These are phyloP conservation scores for Ganoderma sinense DNA, from an alignment of 1,284 basidiomycete genomes.

Conservation along the genomic window DNA sequence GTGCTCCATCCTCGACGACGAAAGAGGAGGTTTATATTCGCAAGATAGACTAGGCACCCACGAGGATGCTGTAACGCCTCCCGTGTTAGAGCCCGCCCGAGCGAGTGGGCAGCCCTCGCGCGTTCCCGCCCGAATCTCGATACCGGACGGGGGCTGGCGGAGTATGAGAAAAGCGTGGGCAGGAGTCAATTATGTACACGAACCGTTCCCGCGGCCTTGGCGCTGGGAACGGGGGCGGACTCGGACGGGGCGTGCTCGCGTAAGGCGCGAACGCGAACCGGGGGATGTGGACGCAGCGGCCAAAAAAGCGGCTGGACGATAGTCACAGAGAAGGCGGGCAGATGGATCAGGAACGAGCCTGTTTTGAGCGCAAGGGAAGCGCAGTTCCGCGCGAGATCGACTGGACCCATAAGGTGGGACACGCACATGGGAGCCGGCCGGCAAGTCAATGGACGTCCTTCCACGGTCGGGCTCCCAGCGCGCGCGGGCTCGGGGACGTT, in stretches of 20 bases:
- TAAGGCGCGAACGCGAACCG: slow-evolving; percentile 33
- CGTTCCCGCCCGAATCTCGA: slow-evolving; percentile 35
- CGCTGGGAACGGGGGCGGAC: slow-evolving; percentile 28
- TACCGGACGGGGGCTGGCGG: slow-evolving; percentile 24
- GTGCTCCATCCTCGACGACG: slow-evolving; percentile 24
- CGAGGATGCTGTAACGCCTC: slow-evolving; percentile 36
- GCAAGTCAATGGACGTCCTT: slow-evolving; percentile 28
- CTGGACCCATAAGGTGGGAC: slow-evolving; percentile 34
- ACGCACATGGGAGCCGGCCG: slow-evolving; percentile 28
- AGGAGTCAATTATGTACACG: slow-evolving; percentile 33
- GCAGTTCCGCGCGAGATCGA: slow-evolving; percentile 30
- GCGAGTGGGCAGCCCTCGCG: slow-evolving; percentile 25
- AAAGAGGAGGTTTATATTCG: slow-evolving; percentile 35
- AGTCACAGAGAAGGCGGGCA: slow-evolving; percentile 27
- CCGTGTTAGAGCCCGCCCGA: slow-evolving; percentile 32
- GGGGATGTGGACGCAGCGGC: slow-evolving; percentile 21
- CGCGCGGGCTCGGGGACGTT: slow-evolving; percentile 33
- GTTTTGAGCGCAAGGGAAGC: slow-evolving; percentile 35
- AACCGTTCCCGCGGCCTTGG: slow-evolving; percentile 29
- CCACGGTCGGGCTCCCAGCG: slow-evolving; percentile 32
- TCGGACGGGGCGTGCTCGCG: slow-evolving; percentile 27
- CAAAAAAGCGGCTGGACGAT: slow-evolving; percentile 26
- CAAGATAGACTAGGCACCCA: slow-evolving; percentile 32
- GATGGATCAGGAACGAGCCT: slow-evolving; percentile 36
- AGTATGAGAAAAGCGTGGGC: slow-evolving; percentile 32